Evolutionary conservation across 75 land plant species (phyloP), one percentile per base, ranked within the genome.

Genomic region (Picea sitchensis): DNA sequence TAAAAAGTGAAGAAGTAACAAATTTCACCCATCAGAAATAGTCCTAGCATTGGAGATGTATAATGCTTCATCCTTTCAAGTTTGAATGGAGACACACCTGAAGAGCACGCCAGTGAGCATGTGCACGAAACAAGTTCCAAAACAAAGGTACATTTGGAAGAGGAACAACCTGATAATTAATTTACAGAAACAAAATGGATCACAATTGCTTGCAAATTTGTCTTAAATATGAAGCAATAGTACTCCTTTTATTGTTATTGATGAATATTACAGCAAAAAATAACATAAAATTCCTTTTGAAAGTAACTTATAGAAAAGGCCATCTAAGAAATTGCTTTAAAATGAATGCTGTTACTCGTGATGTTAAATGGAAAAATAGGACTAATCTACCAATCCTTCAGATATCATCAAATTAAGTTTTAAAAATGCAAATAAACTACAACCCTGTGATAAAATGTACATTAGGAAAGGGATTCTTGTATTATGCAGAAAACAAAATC

Each of bases 61-160:
- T 11, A 51, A 69, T 14, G 13, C 47, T 69, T 69, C 12, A 69
- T 6, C 41, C 21, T 41, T 31, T 26, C 26, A 26, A 26, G 26
- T 26, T 26, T 41, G 20, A 36, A 44, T 6, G 20, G 20, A 69
- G 41, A 14, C 47, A 38, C 44, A 74, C 86, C 83, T 85, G 84
- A 47, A 85, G 80, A 78, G 87, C 87, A 38, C 78, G 85, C 84
- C 84, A 86, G 59, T 86, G 86, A 34, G 82, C 84, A 80, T 86
- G 80, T 56, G 84, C 79, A 31, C 87, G 81, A 62, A 83, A 86
- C 59, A 86, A 41, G 82, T 83, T 86, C 87, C 87, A 86, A 61
- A 83, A 79, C 56, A 86, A 67, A 21, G 79, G 65, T 23, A 80
- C 69, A 68, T 86, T 86, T 58, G 87, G 87, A 21, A 80, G 72